Conservation (phyloP, 495 filamentous ascomycete genomes). For the Elasticomyces elasticus region DNA sequence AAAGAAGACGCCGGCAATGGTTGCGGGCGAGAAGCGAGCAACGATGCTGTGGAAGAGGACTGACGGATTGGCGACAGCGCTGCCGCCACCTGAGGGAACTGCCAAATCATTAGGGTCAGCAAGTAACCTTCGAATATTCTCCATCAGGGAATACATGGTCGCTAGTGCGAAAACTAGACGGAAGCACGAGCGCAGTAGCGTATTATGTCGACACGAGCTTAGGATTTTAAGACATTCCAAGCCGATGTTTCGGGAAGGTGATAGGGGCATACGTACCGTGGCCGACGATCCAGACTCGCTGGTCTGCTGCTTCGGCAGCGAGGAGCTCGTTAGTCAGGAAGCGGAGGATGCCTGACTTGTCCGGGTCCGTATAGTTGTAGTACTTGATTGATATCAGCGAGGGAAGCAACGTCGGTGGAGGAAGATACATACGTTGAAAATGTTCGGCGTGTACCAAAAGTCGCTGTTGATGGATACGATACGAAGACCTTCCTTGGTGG, state of each 20-base stretch:
- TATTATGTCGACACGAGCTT: too few species aligned
- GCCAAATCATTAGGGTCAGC: too few species aligned
- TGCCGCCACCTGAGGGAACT: conserved; percentile 41
- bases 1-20: conserved; percentile 47
- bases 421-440: conserved; percentile 24
- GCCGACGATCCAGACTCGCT: conserved; percentile 48
- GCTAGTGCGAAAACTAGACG: too few species aligned
- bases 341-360: conserved; percentile 41
- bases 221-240: too few species aligned
- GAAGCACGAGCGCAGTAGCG: too few species aligned
- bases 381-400: conserved; percentile 28
- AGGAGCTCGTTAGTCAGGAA: conserved; percentile 46
- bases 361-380: conserved; percentile 40
- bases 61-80: conserved; percentile 41
- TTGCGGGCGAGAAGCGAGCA: conserved; percentile 46
- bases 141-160: too few species aligned
- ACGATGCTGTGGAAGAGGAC: conserved; percentile 49
- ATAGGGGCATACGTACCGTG: too few species aligned
- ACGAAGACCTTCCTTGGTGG: conserved; percentile 39
- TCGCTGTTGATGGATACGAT: conserved; percentile 48
- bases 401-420: background rate
- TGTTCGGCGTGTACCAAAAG: conserved; percentile 43
- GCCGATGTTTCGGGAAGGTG: too few species aligned
- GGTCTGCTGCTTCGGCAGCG: conserved; percentile 40
- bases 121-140: too few species aligned